Evolutionary conservation across 768 basidiomycete species (phyloP).

Genomic region (Agrocybe chaxingu): DNA sequence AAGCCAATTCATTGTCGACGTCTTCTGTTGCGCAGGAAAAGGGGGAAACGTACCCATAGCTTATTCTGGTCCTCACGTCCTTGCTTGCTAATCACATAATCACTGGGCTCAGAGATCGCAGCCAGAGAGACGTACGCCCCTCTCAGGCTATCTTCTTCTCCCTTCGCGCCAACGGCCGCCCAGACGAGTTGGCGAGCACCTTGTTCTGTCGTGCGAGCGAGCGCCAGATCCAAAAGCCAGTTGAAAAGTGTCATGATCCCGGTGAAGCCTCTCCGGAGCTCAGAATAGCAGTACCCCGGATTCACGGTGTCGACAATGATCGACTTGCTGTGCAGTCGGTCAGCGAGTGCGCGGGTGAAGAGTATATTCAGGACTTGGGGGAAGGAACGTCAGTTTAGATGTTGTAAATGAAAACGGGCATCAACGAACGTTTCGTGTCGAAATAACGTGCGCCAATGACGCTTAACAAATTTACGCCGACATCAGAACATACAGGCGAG

Average conservation of each 20-base stretch:
- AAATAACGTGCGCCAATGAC: background rate
- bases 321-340: slow-evolving; percentile 23
- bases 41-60: slow-evolving; percentile 16
- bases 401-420: too few relatives aligned
- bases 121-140: slow-evolving; percentile 13
- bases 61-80: slow-evolving; percentile 12
- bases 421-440: slow-evolving; percentile 8
- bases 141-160: slow-evolving; percentile 19
- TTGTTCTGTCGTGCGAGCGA: slow-evolving; percentile 34
- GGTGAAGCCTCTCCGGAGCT: slow-evolving; percentile 22
- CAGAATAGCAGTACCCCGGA: slow-evolving; percentile 39
- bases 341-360: slow-evolving; percentile 32
- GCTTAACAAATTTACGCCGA: background rate
- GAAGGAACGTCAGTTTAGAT: background rate
- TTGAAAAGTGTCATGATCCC: slow-evolving; percentile 11
- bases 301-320: slow-evolving; percentile 34
- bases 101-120: slow-evolving; percentile 12
- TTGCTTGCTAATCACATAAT: slow-evolving; percentile 14
- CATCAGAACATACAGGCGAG: too few relatives aligned
- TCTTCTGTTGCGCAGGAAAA: background rate
- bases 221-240: slow-evolving; percentile 26
- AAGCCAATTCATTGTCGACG: background rate
- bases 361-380: slow-evolving; percentile 35
- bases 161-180: slow-evolving; percentile 24
- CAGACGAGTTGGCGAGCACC: slow-evolving; percentile 31